Evolutionary conservation across 208 protist species (phyloP), one percentile per base, ranked within the genome.

Genomic region (Jaenimonas drosophilae): DNA sequence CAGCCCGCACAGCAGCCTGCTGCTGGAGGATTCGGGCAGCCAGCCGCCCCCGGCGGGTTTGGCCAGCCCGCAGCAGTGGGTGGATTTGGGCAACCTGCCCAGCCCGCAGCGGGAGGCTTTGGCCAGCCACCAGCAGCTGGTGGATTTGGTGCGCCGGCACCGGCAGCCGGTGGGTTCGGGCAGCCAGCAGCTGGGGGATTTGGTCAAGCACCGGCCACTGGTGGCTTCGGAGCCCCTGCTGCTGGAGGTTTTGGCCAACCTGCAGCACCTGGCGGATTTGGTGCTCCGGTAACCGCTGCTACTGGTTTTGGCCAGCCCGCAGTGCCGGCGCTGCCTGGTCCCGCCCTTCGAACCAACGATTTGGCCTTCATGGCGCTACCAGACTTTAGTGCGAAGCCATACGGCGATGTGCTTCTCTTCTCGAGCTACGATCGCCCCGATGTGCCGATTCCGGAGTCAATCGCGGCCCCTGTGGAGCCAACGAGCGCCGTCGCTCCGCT

Each of bases 391-490:
- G 65, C 60, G 1, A 74, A 66, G 19, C 84, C 84, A 20, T 92
- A 92, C 58, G 76, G 79, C 30, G 74, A 85, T 40, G 49, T 84
- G 23, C 60, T 84, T 2, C 76, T 91, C 31, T 88, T 88, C 55
- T 70, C 66, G 20, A 55, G 56, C 14, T 67, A 83, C 56, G 77
- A 91, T 29, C 53, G 70, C 16, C 64, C 68, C 0, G 56, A 74
- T 14, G 28, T 59, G 20, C n/a, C n/a, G n/a, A n/a, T n/a, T n/a
- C n/a, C n/a, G n/a, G n/a, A n/a, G n/a, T n/a, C n/a, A n/a, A n/a
- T n/a, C n/a, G n/a, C n/a, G n/a, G n/a, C n/a, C n/a, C n/a, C n/a
- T n/a, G n/a, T n/a, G n/a, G n/a, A n/a, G n/a, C n/a, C n/a, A n/a
- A 16, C 55, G 0, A 42, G 37, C 30, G 4, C 45, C 9, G n/a